Conservation (phyloP, 306 rosid species). For the Vigna mungo region DNA sequence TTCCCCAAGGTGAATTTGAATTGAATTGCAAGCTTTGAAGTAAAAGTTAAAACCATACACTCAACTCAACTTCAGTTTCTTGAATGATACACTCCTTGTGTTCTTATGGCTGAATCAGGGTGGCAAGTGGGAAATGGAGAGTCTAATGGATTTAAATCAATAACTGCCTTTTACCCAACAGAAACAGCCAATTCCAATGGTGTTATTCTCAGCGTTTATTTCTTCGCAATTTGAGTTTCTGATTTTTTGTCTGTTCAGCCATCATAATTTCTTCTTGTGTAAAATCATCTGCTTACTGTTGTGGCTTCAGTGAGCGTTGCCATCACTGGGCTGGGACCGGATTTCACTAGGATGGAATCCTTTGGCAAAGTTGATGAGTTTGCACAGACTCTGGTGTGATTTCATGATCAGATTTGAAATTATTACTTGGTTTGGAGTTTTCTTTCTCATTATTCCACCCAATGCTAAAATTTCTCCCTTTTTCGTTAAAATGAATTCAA, state of each 20-base stretch:
- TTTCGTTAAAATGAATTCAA: slow-evolving; percentile 32
- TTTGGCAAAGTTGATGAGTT: slow-evolving; percentile 94
- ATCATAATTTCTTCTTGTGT: not conserved
- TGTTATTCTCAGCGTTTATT: slow-evolving; percentile 31
- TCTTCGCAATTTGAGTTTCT: slow-evolving; percentile 21
- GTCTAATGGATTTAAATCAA: slow-evolving; percentile 78
- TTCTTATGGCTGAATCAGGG: slow-evolving; percentile 43
- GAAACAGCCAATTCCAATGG: slow-evolving; percentile 70
- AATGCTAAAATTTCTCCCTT: slow-evolving; percentile 6
- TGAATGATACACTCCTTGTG: slow-evolving; percentile 4
- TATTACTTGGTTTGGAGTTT: not conserved
- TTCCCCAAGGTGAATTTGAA: slow-evolving; percentile 80
- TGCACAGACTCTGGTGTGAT: slow-evolving; percentile 86
- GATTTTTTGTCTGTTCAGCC: slow-evolving; percentile 1
- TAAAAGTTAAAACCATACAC: not conserved
- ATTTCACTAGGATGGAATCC: slow-evolving; percentile 92
- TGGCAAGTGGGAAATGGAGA: slow-evolving; percentile 90
- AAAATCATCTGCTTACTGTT: slow-evolving; percentile 6
- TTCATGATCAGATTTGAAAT: slow-evolving; percentile 23
- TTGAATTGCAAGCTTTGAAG: slow-evolving; percentile 20
- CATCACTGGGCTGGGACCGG: slow-evolving; percentile 90
- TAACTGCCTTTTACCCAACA: slow-evolving; percentile 86
- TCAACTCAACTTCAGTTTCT: slow-evolving; percentile 23
- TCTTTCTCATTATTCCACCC: not conserved
- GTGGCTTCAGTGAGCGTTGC: slow-evolving; percentile 72